Conservation (phyloP, 1,284 basidiomycete species). For the Fistulina hepatica region DNA sequence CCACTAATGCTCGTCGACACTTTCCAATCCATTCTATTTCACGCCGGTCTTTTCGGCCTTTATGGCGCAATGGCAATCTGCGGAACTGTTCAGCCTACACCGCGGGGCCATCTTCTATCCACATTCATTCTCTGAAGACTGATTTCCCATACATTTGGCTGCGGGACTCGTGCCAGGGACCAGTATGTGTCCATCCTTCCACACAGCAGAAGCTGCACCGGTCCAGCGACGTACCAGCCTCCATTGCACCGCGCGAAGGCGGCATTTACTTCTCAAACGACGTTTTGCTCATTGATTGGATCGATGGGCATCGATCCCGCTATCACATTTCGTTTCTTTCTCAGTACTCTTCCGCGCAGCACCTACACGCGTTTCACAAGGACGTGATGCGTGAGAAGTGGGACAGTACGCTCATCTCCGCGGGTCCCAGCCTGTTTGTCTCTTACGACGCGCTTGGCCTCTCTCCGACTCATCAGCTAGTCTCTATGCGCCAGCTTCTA, state of each 20-base stretch:
- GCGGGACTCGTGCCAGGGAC: slow-evolving; percentile 36
- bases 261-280: slow-evolving; percentile 28
- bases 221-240: slow-evolving; percentile 50
- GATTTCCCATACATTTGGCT: slow-evolving; percentile 41
- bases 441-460: slow-evolving; percentile 35
- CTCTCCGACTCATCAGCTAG: slow-evolving; percentile 33
- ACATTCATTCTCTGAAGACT: slow-evolving; percentile 24
- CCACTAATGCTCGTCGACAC: too few species aligned
- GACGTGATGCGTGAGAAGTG: slow-evolving; percentile 27
- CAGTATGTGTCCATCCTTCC: slow-evolving; percentile 57
- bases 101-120: too few species aligned
- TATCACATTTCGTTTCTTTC: slow-evolving; percentile 40
- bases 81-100: too few species aligned
- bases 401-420: slow-evolving; percentile 27
- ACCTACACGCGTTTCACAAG: slow-evolving; percentile 29
- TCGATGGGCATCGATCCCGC: slow-evolving; percentile 45
- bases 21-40: too few species aligned
- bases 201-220: slow-evolving; percentile 69
- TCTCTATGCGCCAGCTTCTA: slow-evolving; percentile 44
- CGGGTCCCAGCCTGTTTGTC: slow-evolving; percentile 34
- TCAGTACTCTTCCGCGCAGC: slow-evolving; percentile 28
- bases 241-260: slow-evolving; percentile 30
- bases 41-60: too few species aligned
- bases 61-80: too few species aligned
- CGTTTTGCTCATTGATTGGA: slow-evolving; percentile 47